Evolutionary conservation across 2,329 filamentous ascomycete genomes (phyloP).

Genomic region (Scedosporium dehoogii): DNA sequence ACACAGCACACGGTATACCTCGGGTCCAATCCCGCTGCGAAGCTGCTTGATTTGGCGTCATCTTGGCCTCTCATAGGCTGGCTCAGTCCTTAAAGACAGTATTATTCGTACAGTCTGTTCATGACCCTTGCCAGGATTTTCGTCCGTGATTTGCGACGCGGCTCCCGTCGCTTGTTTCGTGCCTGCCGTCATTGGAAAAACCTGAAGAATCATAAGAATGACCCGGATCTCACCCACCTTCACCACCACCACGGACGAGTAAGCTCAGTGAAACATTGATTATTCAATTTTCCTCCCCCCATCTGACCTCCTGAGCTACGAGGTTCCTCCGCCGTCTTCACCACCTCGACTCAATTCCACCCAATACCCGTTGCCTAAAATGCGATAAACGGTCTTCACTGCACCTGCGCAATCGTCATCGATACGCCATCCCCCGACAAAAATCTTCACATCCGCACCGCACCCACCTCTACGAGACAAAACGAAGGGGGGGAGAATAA

Average conservation of each 20-base stretch:
- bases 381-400: neutral
- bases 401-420: neutral
- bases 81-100: neutral
- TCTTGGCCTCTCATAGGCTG: neutral
- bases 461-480: neutral
- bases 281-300: neutral
- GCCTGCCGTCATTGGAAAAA: neutral
- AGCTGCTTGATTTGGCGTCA: neutral
- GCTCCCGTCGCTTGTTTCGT: neutral
- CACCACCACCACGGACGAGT: neutral
- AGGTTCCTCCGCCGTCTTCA: neutral
- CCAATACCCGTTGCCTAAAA: neutral
- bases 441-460: neutral
- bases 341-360: neutral
- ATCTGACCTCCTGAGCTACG: neutral
- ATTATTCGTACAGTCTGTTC: neutral
- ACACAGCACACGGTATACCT: neutral
- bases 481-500: neutral
- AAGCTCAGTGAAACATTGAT: neutral
- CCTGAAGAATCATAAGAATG: neutral
- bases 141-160: neutral
- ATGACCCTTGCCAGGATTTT: neutral
- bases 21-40: neutral
- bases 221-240: neutral
- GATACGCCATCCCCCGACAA: neutral